Conservation (phyloP, 106 monocot genomes). For the Dendrobium huoshanense region DNA sequence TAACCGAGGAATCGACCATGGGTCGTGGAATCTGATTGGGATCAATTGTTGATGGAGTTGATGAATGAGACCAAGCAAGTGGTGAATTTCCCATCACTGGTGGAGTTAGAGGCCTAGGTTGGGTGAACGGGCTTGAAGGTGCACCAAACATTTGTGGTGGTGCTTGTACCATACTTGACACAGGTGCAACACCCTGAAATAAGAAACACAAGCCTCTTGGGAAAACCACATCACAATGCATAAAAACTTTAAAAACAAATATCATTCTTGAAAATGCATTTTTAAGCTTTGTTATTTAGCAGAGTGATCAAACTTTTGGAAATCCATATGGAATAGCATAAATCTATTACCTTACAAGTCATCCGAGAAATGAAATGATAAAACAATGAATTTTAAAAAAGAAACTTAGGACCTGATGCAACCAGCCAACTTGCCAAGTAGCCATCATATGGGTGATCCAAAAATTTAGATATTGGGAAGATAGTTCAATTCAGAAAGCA, state of each 20-base stretch:
- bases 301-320: not conserved
- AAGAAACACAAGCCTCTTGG: not conserved
- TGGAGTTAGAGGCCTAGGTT: slow-evolving; percentile 35
- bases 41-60: slow-evolving; percentile 75
- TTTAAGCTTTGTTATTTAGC: not conserved
- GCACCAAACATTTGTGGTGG: slow-evolving; percentile 72
- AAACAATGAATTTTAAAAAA: not conserved
- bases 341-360: not conserved
- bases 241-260: not conserved
- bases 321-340: not conserved
- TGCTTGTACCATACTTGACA: slow-evolving; percentile 44
- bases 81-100: slow-evolving; percentile 60
- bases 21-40: slow-evolving; percentile 93
- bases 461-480: not conserved
- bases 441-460: not conserved
- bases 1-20: slow-evolving; percentile 46
- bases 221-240: not conserved
- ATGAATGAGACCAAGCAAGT: slow-evolving; percentile 39
- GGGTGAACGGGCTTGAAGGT: slow-evolving; percentile 24
- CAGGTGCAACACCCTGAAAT: slow-evolving; percentile 35
- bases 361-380: not conserved
- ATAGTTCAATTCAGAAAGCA: not conserved
- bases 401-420: not conserved
- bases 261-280: not conserved
- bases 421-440: not conserved